These are phyloP conservation scores for Leucogyrophana mollusca DNA, from an alignment of 768 basidiomycete species.

Conservation along the genomic window DNA sequence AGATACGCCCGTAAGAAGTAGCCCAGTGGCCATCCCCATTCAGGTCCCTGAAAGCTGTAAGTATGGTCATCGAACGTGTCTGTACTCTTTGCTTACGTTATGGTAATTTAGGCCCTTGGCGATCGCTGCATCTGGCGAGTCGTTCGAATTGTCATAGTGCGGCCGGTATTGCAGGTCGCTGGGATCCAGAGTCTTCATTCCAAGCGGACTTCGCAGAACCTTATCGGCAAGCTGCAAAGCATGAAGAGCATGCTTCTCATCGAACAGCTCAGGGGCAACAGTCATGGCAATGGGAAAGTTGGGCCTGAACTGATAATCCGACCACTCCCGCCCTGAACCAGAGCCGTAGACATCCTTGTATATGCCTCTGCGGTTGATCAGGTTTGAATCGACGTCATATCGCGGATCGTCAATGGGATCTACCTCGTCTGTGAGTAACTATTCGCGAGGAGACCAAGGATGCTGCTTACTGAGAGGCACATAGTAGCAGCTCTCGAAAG, in stretches of 20 bases:
- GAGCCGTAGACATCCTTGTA: constrained; percentile 99
- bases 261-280: constrained; percentile 94
- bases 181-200: constrained; percentile 96
- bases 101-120: constrained; percentile 97
- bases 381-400: constrained; percentile 64
- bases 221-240: constrained; percentile 81
- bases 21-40: constrained; percentile 95
- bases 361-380: constrained; percentile 90
- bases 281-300: constrained; percentile 97
- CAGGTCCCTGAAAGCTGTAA: constrained; percentile 62
- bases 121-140: constrained; percentile 74
- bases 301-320: constrained; percentile 92
- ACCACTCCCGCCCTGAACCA: constrained; percentile 85
- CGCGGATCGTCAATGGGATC: constrained; percentile 70
- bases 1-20: constrained; percentile 95
- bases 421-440: constrained; percentile 23
- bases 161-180: constrained; percentile 86
- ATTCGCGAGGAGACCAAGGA: not conserved
- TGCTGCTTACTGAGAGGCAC: constrained; percentile 67
- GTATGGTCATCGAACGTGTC: constrained; percentile 5
- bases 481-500: constrained; percentile 91
- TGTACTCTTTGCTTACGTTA: constrained; percentile 49
- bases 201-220: constrained; percentile 81
- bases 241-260: constrained; percentile 71
- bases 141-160: constrained; percentile 91